Evolutionary conservation across 176 grass and related monocot genomes (phyloP), one percentile per base, ranked within the genome.

Genomic region (Oryza meyeriana): DNA sequence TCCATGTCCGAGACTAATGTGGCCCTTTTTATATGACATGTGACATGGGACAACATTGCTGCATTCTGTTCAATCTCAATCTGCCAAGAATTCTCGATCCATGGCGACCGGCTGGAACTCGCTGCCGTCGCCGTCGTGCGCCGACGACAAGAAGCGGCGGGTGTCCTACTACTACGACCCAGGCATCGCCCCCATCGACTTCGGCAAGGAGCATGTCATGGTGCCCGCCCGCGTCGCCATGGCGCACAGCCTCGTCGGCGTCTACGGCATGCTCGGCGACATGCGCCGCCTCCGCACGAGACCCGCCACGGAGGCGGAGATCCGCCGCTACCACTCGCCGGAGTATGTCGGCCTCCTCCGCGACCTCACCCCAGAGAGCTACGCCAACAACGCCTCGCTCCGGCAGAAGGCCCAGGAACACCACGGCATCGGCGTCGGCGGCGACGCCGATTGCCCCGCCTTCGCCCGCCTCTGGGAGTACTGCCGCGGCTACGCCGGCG

Each of bases 151-250:
- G 72, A 88, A 85, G 90, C 88, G 90, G 18, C 83, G 86, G 59
- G 90, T 92, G 33, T 90, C 85, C 74, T 96, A 92, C 83, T 96
- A 90, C 88, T 96, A 96, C 76, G 93, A 96, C 48, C 64, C 83
- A 0, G 71, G 79, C 39, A 85, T 93, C 41, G 79, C 90, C n/a
- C 84, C 85, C 68, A 75, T 76, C 30, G 83, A 90, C 80, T 93
- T 90, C 80, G 86, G 88, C 25, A 12, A 79, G 24, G 72, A 83
- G 3, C 90, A 96, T 77, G 11, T 22, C n/a, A 96, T 96, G 92
- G 91, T 88, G 73, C 90, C 93, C 4, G 83, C 85, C 66, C 82
- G 88, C 40, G 87, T 92, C 22, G 61, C 87, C 72, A 92, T 96
- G 88, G 67, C 90, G 31, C 90, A 94, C 66, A 71, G 74, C 22